Conservation (phyloP, 306 rosid genomes). For the Arachis hypogaea region DNA sequence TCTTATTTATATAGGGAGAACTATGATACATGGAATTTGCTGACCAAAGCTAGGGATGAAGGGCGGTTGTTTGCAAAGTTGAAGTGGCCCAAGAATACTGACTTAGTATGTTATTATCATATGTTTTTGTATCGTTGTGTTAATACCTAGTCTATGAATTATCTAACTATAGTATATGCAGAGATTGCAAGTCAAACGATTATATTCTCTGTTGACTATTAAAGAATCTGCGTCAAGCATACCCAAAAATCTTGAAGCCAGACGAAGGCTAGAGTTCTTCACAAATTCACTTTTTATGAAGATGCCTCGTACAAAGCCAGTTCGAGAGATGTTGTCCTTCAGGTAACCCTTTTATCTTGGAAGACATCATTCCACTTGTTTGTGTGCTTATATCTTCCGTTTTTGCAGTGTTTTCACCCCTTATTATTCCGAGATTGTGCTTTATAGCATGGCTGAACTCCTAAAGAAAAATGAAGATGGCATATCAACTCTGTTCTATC, state of each 20-base stretch:
- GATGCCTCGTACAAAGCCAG: conserved; percentile 80
- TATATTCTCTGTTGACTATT: conserved; percentile 79
- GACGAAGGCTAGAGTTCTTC: conserved; percentile 82
- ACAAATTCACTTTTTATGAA: conserved; percentile 93
- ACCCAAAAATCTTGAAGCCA: conserved; percentile 92
- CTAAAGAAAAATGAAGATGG: conserved; percentile 93
- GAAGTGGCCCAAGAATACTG: conserved; percentile 80
- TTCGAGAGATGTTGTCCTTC: conserved; percentile 82
- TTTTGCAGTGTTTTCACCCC: conserved; percentile 95
- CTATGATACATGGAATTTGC: conserved; percentile 70
- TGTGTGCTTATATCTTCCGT: conserved; percentile 39
- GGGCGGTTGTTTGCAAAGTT: conserved; percentile 79
- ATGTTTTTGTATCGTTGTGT: conserved; percentile 15
- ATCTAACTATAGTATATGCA: conserved; percentile 43
- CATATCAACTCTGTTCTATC: conserved; percentile 84
- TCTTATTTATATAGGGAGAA: conserved; percentile 53
- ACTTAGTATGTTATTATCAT: conserved; percentile 59
- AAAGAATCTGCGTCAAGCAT: conserved; percentile 89
- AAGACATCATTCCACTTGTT: conserved; percentile 22
- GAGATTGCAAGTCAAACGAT: conserved; percentile 79
- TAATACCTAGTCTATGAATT: conserved; percentile 17
- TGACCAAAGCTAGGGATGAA: conserved; percentile 69
- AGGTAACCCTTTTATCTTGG: conserved; percentile 51
- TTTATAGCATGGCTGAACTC: conserved; percentile 84
- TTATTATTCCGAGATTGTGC: conserved; percentile 90